A percentile compares a stretch with the other conserved stretches of the same genome.
Evolutionary conservation across 306 rosid species (phyloP).

Genomic region (Boehmeria nivea): DNA sequence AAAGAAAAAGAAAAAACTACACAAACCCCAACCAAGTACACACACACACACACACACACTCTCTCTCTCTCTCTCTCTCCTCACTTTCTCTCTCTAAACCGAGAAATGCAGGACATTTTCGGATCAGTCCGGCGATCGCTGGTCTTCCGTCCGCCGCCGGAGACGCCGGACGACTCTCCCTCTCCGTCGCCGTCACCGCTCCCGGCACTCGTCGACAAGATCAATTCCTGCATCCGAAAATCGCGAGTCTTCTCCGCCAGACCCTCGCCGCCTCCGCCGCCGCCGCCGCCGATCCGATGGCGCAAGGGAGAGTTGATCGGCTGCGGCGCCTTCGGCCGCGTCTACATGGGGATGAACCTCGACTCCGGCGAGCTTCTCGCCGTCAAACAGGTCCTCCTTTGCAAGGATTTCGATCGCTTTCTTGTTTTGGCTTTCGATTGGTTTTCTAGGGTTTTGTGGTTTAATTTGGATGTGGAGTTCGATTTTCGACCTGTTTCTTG

Average conservation of each 20-base stretch:
- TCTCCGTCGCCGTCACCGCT: conserved; percentile 27
- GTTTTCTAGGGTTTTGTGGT: conserved; percentile 1
- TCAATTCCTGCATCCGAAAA: conserved; percentile 65
- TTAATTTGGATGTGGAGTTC: background rate
- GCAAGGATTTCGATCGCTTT: background rate
- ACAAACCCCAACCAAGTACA: conserved; percentile 1
- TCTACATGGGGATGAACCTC: conserved; percentile 98
- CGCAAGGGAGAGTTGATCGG: conserved; percentile 98
- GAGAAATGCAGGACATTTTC: conserved; percentile 78
- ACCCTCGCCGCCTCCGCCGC: conserved; percentile 41
- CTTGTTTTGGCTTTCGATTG: background rate
- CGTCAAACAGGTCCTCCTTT: conserved; percentile 65
- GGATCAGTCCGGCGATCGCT: conserved; percentile 98
- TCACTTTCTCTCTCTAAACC: background rate
- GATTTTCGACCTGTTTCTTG: conserved; percentile 5
- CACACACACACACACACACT: no score
- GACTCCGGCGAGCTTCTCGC: conserved; percentile 99
- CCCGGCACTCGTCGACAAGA: conserved; percentile 66
- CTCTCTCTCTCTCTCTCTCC: conserved; percentile 16
- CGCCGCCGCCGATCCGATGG: conserved; percentile 84
- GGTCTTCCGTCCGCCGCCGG: conserved; percentile 73
- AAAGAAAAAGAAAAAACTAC: no score
- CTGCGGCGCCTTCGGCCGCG: conserved; percentile 98
- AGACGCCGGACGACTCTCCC: conserved; percentile 38
- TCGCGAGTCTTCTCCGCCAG: conserved; percentile 73